Evolutionary conservation across 768 basidiomycete species (phyloP).

Genomic region (Mycena sanguinolenta): DNA sequence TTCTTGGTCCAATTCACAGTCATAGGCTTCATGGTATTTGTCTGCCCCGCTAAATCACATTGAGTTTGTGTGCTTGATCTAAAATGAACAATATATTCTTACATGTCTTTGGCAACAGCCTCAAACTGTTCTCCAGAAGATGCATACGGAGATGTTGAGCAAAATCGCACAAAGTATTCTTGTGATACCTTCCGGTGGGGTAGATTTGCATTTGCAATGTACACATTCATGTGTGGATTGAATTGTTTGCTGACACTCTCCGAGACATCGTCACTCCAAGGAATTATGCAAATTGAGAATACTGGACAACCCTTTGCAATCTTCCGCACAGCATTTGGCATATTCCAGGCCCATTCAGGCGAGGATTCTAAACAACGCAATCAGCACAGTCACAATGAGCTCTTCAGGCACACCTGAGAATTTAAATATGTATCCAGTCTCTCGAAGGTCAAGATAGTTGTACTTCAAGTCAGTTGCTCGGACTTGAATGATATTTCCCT

Average conservation of each 20-base stretch:
- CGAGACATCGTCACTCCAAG: conserved; percentile 28
- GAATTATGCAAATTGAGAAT: conserved; percentile 10
- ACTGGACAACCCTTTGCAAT: conserved; percentile 9
- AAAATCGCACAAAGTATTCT: conserved; percentile 51
- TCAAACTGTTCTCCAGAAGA: conserved; percentile 46
- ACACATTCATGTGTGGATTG: conserved; percentile 52
- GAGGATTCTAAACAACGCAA: not conserved
- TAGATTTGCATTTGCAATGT: conserved; percentile 45
- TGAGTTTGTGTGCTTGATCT: not conserved
- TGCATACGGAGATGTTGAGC: conserved; percentile 49
- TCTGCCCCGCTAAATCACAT: not conserved
- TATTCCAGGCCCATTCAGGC: conserved; percentile 37
- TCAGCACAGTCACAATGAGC: conserved; percentile 22
- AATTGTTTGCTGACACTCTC: conserved; percentile 46
- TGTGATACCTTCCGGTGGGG: conserved; percentile 44
- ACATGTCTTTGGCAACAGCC: conserved; percentile 41
- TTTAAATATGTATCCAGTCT: not conserved
- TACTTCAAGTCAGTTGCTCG: conserved; percentile 10
- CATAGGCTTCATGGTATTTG: conserved; percentile 40
- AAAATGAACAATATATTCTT: not conserved
- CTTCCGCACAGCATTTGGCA: conserved; percentile 28
- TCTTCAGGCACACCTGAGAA: conserved; percentile 13
- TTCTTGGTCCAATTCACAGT: conserved; percentile 41
- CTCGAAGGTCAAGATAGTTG: conserved; percentile 4
- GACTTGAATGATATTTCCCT: not conserved